A percentile compares a stretch with the other conserved stretches of the same genome.
Evolutionary conservation across 352 stramenopile species (phyloP).

Genomic region (Plasmopara muralis): DNA sequence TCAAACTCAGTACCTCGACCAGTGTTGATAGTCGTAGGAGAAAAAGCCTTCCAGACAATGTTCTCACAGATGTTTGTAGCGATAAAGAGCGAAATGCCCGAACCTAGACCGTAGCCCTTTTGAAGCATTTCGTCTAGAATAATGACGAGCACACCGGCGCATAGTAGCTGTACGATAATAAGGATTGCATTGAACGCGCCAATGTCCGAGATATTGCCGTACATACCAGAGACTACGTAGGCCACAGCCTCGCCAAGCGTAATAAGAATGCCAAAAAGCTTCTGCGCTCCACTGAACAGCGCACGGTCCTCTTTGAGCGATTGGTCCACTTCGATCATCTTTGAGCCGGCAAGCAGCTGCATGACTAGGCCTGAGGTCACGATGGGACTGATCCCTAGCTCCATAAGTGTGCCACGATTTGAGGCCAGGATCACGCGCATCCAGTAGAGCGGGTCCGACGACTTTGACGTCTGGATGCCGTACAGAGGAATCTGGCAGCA

Average conservation of each 20-base stretch:
- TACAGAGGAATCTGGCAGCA: constrained; percentile 99
- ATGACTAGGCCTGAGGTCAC: constrained; percentile 99
- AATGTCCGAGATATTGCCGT: constrained; percentile 97
- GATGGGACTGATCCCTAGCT: constrained; percentile 98
- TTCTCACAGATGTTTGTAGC: constrained; percentile 99
- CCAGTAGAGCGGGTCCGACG: constrained; percentile 99
- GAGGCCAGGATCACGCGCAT: constrained; percentile 99
- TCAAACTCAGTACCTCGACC: constrained; percentile 99
- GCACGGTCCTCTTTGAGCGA: constrained; percentile 98
- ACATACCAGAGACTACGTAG: constrained; percentile 99
- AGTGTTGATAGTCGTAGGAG: constrained; percentile 99
- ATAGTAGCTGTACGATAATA: constrained; percentile 99
- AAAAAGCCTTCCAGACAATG: constrained; percentile 99
- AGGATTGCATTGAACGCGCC: constrained; percentile 97
- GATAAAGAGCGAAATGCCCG: constrained; percentile 99
- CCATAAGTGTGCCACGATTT: constrained; percentile 98
- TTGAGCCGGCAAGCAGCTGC: constrained; percentile 96
- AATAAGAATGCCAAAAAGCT: constrained; percentile 99
- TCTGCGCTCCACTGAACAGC: constrained; percentile 98
- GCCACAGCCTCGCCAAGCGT: constrained; percentile 97
- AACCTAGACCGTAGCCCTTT: constrained; percentile 99
- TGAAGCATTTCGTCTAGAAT: constrained; percentile 99
- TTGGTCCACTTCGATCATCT: constrained; percentile 99
- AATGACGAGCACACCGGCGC: constrained; percentile 97
- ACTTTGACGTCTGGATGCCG: constrained; percentile 97